A percentile compares a stretch with the other conserved stretches of the same genome.
These are phyloP conservation scores for Trichoderma harzianum DNA, from an alignment of 2,329 filamentous ascomycete genomes.

Conservation along the genomic window DNA sequence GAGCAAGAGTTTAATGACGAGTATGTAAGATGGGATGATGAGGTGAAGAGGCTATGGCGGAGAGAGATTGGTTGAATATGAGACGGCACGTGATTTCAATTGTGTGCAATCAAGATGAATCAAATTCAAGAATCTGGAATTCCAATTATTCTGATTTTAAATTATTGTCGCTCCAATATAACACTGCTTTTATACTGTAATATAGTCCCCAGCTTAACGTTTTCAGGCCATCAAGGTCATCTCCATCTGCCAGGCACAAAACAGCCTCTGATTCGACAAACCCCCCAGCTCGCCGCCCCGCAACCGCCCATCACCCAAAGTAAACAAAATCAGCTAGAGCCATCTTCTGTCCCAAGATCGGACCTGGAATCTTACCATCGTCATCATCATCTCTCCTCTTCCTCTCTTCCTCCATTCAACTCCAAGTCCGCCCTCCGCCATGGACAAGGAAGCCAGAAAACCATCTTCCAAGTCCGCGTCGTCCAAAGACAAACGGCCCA, in stretches of 20 bases:
- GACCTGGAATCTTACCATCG: not conserved
- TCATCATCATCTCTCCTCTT: not conserved
- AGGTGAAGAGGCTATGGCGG: too few species aligned
- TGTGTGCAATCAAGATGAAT: not conserved
- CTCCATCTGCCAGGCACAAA: not conserved
- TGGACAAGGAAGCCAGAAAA: constrained; percentile 3
- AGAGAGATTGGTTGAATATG: not conserved
- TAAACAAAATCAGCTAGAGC: constrained; percentile 7
- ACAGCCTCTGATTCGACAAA: constrained; percentile 2
- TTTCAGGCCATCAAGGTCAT: not conserved
- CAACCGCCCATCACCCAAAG: constrained; percentile 2
- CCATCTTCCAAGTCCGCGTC: not conserved
- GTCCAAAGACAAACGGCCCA: constrained; percentile 23
- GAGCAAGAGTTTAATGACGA: not conserved
- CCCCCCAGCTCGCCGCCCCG: not conserved
- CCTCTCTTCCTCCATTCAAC: not conserved
- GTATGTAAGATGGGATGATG: not conserved
- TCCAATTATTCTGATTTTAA: not conserved
- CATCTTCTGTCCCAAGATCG: not conserved
- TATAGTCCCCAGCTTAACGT: not conserved
- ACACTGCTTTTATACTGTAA: not conserved
- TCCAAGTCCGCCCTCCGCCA: not conserved
- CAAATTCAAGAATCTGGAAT: not conserved
- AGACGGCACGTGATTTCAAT: not conserved
- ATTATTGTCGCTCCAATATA: not conserved